Evolutionary conservation across 768 basidiomycete genomes (phyloP), one percentile per base, ranked within the genome.

Genomic region (Boletus edulis): DNA sequence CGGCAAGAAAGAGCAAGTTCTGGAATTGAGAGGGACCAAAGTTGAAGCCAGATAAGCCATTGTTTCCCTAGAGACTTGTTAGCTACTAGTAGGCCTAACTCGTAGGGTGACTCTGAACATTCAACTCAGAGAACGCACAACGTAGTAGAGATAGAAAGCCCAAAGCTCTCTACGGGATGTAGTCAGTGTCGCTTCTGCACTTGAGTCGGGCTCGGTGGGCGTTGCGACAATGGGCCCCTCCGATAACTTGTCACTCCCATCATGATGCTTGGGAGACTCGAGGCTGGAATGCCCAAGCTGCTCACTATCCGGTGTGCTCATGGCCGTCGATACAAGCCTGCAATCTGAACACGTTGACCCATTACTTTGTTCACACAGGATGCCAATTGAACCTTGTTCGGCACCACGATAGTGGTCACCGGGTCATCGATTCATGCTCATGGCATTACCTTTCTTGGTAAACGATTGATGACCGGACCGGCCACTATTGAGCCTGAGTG

Each of bases 1-100:
- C 86, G n/a, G 86, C 86, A 12, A 86, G 75, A 62, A 80, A 88
- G 32, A 89, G 77, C 48, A 87, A 69, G 65, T 88, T 88, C 65
- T 88, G 86, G 67, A 88, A 88, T 61, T 87, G 86, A 10, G 84
- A 86, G 1, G 86, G 87, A 5, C 85, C 86, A 66, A 85, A 86
- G 61, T 86, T 86, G 76, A 86, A 78, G 27, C 83, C 85, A 2
- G 84, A 80, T 29, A 87, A 71, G 9, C 86, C 86, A 48, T 81
- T 87, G 55, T 87, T 88, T 32, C 86, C 86, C 76, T 78, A 31
- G 7, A 37, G 4, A 6, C 29, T n/a, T 18, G 15, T 56, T 24
- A 50, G 24, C 32, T 41, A 15, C 48, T 5, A 12, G 38, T 2
- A 41, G 17, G 38, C 11, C 20, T 13, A 39, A 17, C 35, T 8